Conservation (phyloP, 306 rosid genomes). For the Rosa lucieae region DNA sequence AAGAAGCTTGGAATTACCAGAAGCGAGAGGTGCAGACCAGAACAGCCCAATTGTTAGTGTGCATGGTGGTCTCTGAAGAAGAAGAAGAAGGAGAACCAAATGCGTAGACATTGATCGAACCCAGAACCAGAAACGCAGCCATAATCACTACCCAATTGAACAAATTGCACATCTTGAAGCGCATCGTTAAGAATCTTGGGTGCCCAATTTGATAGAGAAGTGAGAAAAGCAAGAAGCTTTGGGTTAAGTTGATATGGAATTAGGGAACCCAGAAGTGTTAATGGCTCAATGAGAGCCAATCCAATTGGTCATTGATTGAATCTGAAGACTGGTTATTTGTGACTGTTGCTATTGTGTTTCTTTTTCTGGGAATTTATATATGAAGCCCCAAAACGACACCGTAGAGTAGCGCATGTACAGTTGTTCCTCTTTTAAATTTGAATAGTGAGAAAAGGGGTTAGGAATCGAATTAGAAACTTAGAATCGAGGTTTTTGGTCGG, state of each 20-base stretch:
- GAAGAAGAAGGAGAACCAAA: slow-evolving; percentile 48
- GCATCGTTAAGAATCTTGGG: not conserved
- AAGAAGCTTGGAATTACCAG: slow-evolving; percentile 49
- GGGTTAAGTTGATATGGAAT: not conserved
- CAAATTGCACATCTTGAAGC: slow-evolving; percentile 27
- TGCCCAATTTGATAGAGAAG: not conserved
- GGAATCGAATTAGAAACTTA: no score
- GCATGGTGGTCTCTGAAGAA: slow-evolving; percentile 64
- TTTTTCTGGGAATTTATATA: not conserved
- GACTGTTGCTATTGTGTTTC: not conserved
- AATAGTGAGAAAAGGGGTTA: no score
- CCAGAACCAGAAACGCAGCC: slow-evolving; percentile 36
- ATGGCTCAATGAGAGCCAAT: not conserved
- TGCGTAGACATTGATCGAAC: slow-evolving; percentile 37
- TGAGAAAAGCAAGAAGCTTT: slow-evolving; percentile 9
- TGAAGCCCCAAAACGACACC: not conserved
- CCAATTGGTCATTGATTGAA: not conserved
- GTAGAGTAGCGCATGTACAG: not conserved
- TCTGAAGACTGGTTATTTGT: not conserved
- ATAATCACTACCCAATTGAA: slow-evolving; percentile 24
- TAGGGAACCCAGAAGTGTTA: not conserved
- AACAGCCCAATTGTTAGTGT: slow-evolving; percentile 93
- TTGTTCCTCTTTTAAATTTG: no score
- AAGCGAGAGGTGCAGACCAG: slow-evolving; percentile 93
- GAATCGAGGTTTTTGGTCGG: no score